phyloP scores from a whole-genome alignment of 805 yeast species.

The Phaffomyces thermotolerans region DNA sequence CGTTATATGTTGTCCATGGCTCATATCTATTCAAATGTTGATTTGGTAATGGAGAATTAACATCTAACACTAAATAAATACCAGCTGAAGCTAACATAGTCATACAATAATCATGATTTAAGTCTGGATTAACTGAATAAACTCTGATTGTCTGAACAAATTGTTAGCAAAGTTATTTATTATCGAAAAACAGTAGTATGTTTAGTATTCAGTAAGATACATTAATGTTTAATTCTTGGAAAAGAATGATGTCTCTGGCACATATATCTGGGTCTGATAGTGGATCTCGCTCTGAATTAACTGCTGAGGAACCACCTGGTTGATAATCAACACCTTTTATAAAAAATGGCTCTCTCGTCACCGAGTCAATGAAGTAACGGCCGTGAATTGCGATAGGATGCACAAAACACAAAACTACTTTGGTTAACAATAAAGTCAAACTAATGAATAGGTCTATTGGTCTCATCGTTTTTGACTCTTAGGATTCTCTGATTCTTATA shows the following conservation, averaged over 20 bases:
- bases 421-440: not conserved
- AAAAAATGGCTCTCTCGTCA: slow-evolving; percentile 69
- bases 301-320: slow-evolving; percentile 90
- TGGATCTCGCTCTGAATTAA: slow-evolving; percentile 54
- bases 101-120: slow-evolving; percentile 89
- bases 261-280: slow-evolving; percentile 65
- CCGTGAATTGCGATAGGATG: slow-evolving; percentile 68
- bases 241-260: slow-evolving; percentile 72
- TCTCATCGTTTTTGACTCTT: no score
- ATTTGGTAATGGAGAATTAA: slow-evolving; percentile 73
- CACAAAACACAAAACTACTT: slow-evolving; percentile 25
- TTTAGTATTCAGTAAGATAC: not conserved
- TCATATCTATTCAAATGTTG: slow-evolving; percentile 67
- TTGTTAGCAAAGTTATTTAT: slow-evolving; percentile 45
- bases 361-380: slow-evolving; percentile 66
- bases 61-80: slow-evolving; percentile 85
- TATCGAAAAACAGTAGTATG: not conserved
- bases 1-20: slow-evolving; percentile 85
- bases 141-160: slow-evolving; percentile 58
- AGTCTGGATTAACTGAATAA: slow-evolving; percentile 75
- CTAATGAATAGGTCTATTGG: not conserved
- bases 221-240: slow-evolving; percentile 81
- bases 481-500: no score
- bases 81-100: slow-evolving; percentile 85
- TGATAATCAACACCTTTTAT: slow-evolving; percentile 91